Percentiles rank a stretch among this genome's conserved stretches.
phyloP scores from a whole-genome alignment of 2,329 filamentous ascomycete genomes.

The Thyridium curvatum region DNA sequence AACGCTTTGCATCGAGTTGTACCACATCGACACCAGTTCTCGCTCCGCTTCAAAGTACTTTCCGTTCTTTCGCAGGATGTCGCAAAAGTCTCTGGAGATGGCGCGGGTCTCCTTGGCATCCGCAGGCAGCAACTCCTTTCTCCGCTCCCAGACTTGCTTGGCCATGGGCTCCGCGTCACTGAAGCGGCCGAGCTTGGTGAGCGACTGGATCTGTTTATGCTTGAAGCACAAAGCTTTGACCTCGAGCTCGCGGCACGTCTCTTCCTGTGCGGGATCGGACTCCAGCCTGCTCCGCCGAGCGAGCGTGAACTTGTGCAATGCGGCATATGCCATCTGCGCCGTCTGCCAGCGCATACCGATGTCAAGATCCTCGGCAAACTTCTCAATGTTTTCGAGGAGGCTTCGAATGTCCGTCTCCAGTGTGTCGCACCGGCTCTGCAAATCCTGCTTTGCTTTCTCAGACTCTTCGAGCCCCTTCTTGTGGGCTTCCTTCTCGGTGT shows the following conservation, averaged over 20 bases:
- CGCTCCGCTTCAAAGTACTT: constrained; percentile 3
- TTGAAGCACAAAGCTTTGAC: constrained; percentile 1
- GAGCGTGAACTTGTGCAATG: background rate
- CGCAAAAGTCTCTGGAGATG: constrained; percentile 4
- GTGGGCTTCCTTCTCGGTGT: background rate
- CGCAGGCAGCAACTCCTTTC: background rate
- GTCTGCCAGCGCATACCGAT: constrained; percentile 2
- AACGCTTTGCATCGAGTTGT: background rate
- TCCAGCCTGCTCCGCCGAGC: background rate
- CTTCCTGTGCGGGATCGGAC: background rate
- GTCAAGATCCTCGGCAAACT: constrained; percentile 4
- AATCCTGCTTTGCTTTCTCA: background rate
- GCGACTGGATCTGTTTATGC: constrained; percentile 2
- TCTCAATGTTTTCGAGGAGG: constrained; percentile 1
- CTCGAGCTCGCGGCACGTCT: constrained; percentile 1
- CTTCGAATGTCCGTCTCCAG: constrained; percentile 1
- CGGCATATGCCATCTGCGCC: constrained; percentile 3
- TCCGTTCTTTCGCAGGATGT: constrained; percentile 2
- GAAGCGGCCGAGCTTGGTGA: constrained; percentile 4
- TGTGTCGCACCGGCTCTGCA: background rate
- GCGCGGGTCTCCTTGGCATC: background rate
- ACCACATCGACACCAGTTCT: constrained; percentile 1
- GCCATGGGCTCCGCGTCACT: constrained; percentile 2
- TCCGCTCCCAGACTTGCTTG: constrained; percentile 2
- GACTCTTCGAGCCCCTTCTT: constrained; percentile 1